Base-by-base conservation (phyloP, 192 early-diverging fungal species). In the Coemansia sp. region DNA sequence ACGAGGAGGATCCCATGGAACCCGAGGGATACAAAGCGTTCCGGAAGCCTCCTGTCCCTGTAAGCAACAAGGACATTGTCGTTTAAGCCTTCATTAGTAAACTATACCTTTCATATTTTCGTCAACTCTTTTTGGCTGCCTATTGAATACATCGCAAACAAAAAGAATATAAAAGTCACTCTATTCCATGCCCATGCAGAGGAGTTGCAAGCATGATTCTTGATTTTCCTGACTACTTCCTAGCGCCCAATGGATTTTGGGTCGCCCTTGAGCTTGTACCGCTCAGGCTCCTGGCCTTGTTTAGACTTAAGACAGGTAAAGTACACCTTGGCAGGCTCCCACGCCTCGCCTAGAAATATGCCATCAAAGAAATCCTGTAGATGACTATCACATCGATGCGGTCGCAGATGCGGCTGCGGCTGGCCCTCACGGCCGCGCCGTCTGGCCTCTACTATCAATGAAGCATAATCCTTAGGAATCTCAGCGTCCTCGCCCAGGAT, bases 21-120 rank as follows among this genome's bases (percentile, higher is more conserved):
- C 80, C 73, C 50, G 61, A 67, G 51, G 71, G 74, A 21, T 70
- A 82, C 71, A 76, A 76, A 70, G 80, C 73, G 18, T 82, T 82
- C 68, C 63, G 80, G 47, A 77, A 82, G 62, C 51, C 51, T 0
- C 67, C 67, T 22, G 65, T 80, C 12, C 64, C 77, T 4, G 65
- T 73, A 31, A 64, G 60, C 77, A 74, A 70, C 68, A 66, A 58
- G 68, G 77, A 80, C 50, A 80, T 80, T 62, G 77, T 80, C n/a
- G 77, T 48, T 22, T 80, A 65, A 26, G 9, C 18, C 16, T 30
- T 48, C 38, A 27, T 12, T 19, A 38, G 10, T 4, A 18, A 53
- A 53, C 12, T 53, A 63, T 21, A 54, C 30, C 41, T 22, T 54
- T 26, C 44, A 25, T 52, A 53, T 10, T 55, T 55, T 55, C 25